A percentile compares a stretch with the other conserved stretches of the same genome.
These are phyloP conservation scores for Gnaphalium uliginosum DNA, from an alignment of 129 eudicot species.

Conservation along the genomic window DNA sequence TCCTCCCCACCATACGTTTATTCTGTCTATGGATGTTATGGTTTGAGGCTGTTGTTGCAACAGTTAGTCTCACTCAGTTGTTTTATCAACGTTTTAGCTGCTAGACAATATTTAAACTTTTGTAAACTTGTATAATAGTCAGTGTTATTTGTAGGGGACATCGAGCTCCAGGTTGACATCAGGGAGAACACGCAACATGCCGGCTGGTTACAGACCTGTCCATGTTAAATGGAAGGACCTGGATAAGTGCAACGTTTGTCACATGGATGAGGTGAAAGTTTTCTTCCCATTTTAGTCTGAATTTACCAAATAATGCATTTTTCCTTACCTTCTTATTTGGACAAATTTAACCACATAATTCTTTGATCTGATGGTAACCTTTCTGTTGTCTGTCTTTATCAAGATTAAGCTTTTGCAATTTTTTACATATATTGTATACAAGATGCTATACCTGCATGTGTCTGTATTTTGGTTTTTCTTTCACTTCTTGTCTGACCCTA, in stretches of 20 bases:
- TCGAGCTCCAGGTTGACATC: conserved; percentile 49
- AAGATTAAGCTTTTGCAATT: neutral
- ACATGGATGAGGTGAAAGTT: conserved; percentile 88
- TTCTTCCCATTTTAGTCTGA: neutral
- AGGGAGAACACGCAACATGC: conserved; percentile 46
- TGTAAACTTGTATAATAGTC: neutral
- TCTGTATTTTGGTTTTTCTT: neutral
- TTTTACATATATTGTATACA: neutral
- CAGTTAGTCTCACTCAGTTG: neutral
- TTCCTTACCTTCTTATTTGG: neutral
- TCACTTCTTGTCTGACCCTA: neutral
- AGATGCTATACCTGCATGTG: neutral
- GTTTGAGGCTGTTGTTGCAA: neutral
- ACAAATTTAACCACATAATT: conserved; percentile 16
- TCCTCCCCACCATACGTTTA: neutral
- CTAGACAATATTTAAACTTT: neutral
- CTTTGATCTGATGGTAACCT: conserved; percentile 7
- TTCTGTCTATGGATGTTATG: neutral
- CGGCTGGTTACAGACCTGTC: conserved; percentile 76
- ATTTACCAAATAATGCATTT: conserved; percentile 8
- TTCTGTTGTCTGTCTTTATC: neutral
- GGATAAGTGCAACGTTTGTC: conserved; percentile 96
- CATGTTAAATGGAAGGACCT: conserved; percentile 93
- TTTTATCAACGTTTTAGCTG: neutral
- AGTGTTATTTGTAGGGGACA: conserved; percentile 56